A percentile compares a stretch with the other conserved stretches of the same genome.
Conservation (phyloP, 805 yeast species). For the Teunomyces tritomae region DNA sequence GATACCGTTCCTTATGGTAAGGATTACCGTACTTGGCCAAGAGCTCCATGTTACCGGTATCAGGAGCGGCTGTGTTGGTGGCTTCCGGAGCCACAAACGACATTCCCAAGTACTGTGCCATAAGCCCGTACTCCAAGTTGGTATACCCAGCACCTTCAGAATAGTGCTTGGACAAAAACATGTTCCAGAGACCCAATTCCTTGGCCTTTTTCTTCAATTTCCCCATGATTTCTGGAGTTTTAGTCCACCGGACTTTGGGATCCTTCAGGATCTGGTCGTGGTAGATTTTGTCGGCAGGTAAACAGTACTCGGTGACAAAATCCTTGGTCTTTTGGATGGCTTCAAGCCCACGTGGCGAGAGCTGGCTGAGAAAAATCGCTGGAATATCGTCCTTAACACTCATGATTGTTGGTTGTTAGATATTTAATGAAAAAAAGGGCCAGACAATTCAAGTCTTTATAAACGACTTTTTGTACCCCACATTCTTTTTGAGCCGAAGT, state of each 20-base stretch:
- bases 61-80: conserved; percentile 61
- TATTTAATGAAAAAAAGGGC: neutral
- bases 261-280: conserved; percentile 37
- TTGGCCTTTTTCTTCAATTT: conserved; percentile 52
- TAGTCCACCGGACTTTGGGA: conserved; percentile 45
- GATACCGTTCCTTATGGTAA: conserved; percentile 43
- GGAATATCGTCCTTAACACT: conserved; percentile 36
- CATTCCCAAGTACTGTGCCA: conserved; percentile 62
- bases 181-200: conserved; percentile 56
- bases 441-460: neutral
- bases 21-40: conserved; percentile 41
- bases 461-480: neutral
- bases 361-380: conserved; percentile 34
- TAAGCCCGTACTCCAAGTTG: conserved; percentile 61
- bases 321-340: conserved; percentile 40
- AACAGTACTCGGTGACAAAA: conserved; percentile 55
- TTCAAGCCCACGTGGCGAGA: conserved; percentile 36
- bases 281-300: conserved; percentile 54
- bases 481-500: neutral
- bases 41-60: conserved; percentile 61
- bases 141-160: conserved; percentile 56
- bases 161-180: conserved; percentile 51
- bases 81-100: conserved; percentile 56
- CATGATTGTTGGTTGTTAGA: conserved; percentile 6
- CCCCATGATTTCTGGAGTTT: conserved; percentile 47